Evolutionary conservation across 2,329 filamentous ascomycete genomes (phyloP).

Genomic region (Ceratocystis albifundus): DNA sequence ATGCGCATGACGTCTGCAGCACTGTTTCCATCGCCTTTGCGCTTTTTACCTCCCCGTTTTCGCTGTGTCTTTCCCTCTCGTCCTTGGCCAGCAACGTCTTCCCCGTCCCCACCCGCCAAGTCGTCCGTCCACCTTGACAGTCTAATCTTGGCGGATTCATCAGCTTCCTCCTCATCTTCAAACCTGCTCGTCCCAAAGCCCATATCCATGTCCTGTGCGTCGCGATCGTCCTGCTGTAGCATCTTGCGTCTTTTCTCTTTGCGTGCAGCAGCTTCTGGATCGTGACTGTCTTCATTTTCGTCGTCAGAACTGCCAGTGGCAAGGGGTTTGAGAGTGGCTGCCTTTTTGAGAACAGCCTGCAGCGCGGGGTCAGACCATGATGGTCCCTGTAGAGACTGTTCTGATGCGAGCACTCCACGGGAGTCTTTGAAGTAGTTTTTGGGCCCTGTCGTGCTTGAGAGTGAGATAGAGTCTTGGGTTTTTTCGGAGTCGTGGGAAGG

Average conservation of each 20-base stretch:
- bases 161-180: slow-evolving; percentile 77
- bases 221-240: slow-evolving; percentile 60
- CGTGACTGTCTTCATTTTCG: slow-evolving; percentile 27
- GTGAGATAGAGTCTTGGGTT: slow-evolving; percentile 32
- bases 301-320: slow-evolving; percentile 31
- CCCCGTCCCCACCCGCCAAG: slow-evolving; percentile 37
- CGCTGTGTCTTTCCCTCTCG: slow-evolving; percentile 41
- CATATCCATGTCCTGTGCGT: slow-evolving; percentile 85
- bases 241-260: slow-evolving; percentile 62
- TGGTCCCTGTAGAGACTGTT: slow-evolving; percentile 40
- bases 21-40: slow-evolving; percentile 67
- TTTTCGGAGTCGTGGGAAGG: background rate
- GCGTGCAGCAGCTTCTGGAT: slow-evolving; percentile 41
- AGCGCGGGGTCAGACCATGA: slow-evolving; percentile 65
- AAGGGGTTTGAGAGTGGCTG: slow-evolving; percentile 51
- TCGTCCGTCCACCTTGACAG: slow-evolving; percentile 50
- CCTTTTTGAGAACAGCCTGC: slow-evolving; percentile 74
- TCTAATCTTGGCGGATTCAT: slow-evolving; percentile 50
- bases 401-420: slow-evolving; percentile 43
- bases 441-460: slow-evolving; percentile 32
- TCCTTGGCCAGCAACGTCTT: slow-evolving; percentile 29
- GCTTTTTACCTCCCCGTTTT: slow-evolving; percentile 62
- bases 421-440: slow-evolving; percentile 54
- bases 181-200: slow-evolving; percentile 82
- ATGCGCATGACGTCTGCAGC: slow-evolving; percentile 69